Evolutionary conservation across 2,329 filamentous ascomycete genomes (phyloP), one percentile per base, ranked within the genome.

Genomic region (Paecilomyces variotii): DNA sequence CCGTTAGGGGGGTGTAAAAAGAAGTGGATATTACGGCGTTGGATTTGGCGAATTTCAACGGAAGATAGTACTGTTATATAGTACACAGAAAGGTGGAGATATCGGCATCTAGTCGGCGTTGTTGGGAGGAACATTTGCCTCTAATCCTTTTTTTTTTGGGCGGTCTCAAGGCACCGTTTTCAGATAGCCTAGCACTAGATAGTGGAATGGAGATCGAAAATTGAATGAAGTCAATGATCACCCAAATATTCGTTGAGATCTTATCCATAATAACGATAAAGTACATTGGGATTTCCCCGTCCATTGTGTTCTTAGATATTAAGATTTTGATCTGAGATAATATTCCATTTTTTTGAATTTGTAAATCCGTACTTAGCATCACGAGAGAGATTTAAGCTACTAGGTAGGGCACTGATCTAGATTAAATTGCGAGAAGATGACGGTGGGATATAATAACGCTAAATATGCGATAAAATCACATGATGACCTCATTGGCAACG

Each of bases 401-500:
- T 19, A 24, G n/a, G 35, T 14, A 45, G 39, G 39, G 9, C 19
- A 19, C 7, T 45, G 19, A 6, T 19, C 14, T 45, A 45, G n/a
- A 45, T 45, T 45, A 45, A 2, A 45, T 45, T 45, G n/a, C 19
- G 39, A 45, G 39, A 45, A 45, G 30, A 10, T 10, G 30, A 32
- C 30, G 30, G 10, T 10, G 9, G 39, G 39, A 52, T 52, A 52
- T 52, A 52, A 52, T 28, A 52, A 19, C 39, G 39, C 39, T 45
- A 45, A 45, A 45, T 45, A 45, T 45, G 39, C 39, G 39, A 45
- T 45, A 45, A 9, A 45, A 52, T 52, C 27, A 52, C 50, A 52
- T 52, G 74, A 97, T 97, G 70, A 96, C 90, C 69, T 85, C 83
- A 68, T 77, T 77, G 57, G 72, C 67, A 56, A 76, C 73, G 55